These are phyloP conservation scores for Yamadazyma spencermartinsiae DNA, from an alignment of 1,139 yeast genomes.

Conservation along the genomic window DNA sequence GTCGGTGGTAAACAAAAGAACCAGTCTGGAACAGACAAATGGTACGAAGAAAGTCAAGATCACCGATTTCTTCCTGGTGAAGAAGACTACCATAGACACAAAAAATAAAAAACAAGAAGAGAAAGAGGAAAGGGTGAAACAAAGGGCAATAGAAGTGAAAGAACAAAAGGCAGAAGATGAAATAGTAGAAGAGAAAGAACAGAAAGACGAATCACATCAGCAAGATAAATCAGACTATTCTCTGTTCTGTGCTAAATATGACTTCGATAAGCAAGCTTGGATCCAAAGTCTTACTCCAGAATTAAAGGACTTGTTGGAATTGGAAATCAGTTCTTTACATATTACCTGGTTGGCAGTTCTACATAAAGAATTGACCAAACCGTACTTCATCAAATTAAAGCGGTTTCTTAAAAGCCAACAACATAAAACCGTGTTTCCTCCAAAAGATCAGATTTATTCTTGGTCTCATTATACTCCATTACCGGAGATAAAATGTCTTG, in stretches of 20 bases:
- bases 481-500: slow-evolving; percentile 67
- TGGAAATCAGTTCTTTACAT: slow-evolving; percentile 73
- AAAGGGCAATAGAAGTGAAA: neutral
- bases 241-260: slow-evolving; percentile 12
- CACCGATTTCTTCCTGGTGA: slow-evolving; percentile 14
- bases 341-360: slow-evolving; percentile 75
- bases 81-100: too few relatives aligned
- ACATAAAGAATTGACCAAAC: slow-evolving; percentile 74
- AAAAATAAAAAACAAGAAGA: neutral
- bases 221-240: slow-evolving; percentile 4
- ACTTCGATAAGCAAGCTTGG: slow-evolving; percentile 59
- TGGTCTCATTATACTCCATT: slow-evolving; percentile 92
- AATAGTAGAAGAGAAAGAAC: neutral
- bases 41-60: slow-evolving; percentile 13
- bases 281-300: slow-evolving; percentile 50
- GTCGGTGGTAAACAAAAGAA: neutral
- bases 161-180: neutral
- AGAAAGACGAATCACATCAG: slow-evolving; percentile 4
- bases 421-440: slow-evolving; percentile 69
- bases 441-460: slow-evolving; percentile 73
- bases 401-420: slow-evolving; percentile 47
- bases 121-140: neutral
- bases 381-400: slow-evolving; percentile 79
- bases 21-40: neutral
- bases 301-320: slow-evolving; percentile 52